A percentile compares a stretch with the other conserved stretches of the same genome.
These are phyloP conservation scores for Mycena olivaceomarginata DNA, from an alignment of 768 basidiomycete genomes.

Conservation along the genomic window DNA sequence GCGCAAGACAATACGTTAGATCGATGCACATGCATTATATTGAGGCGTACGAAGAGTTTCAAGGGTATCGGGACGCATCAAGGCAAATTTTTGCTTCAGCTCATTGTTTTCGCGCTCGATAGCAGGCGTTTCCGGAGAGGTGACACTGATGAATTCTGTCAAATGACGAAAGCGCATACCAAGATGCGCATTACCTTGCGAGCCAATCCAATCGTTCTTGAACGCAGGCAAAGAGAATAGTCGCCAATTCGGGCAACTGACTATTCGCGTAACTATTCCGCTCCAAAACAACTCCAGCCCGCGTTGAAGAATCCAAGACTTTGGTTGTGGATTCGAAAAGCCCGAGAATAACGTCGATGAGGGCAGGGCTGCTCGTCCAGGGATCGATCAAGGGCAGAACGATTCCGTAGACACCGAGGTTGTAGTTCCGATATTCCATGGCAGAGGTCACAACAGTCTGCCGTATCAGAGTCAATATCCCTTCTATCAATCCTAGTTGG, in stretches of 20 bases:
- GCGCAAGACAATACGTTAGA: slow-evolving; percentile 15
- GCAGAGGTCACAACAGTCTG: slow-evolving; percentile 87
- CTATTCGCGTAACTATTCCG: slow-evolving; percentile 61
- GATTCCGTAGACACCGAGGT: slow-evolving; percentile 86
- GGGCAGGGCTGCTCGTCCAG: slow-evolving; percentile 86
- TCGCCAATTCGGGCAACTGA: slow-evolving; percentile 81
- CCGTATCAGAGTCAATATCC: slow-evolving; percentile 1
- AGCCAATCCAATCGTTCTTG: slow-evolving; percentile 85
- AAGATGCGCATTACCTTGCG: slow-evolving; percentile 62
- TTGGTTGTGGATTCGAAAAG: slow-evolving; percentile 83
- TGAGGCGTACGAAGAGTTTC: slow-evolving; percentile 83
- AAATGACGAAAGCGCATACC: slow-evolving; percentile 2
- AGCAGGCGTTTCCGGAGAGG: slow-evolving; percentile 67
- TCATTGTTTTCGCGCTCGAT: slow-evolving; percentile 74
- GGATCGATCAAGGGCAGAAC: slow-evolving; percentile 81
- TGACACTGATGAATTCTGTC: slow-evolving; percentile 56
- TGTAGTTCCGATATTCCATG: slow-evolving; percentile 83
- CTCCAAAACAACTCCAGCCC: slow-evolving; percentile 50
- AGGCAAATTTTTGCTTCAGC: slow-evolving; percentile 80
- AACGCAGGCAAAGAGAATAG: slow-evolving; percentile 77
- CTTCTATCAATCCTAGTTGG: slow-evolving; percentile 17
- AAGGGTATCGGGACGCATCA: slow-evolving; percentile 85
- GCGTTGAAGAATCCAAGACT: slow-evolving; percentile 62
- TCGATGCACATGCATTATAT: not conserved
- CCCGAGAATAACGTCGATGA: slow-evolving; percentile 81